These are phyloP conservation scores for Ogataea parapolymorpha DNA, from an alignment of 805 yeast genomes.

Conservation along the genomic window DNA sequence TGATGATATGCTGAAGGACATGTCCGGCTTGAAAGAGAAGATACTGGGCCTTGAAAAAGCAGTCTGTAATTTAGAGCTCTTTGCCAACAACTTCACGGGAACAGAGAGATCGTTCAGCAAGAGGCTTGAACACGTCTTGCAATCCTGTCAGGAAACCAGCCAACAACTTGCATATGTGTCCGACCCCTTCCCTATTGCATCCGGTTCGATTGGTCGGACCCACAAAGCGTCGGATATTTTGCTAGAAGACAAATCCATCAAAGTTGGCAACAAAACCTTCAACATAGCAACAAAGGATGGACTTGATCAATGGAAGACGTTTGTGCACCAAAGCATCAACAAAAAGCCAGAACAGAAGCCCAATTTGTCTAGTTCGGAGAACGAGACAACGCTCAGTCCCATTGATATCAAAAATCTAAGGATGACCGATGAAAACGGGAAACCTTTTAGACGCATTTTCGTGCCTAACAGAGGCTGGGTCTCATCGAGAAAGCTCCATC, in stretches of 20 bases:
- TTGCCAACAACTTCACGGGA: conserved; percentile 11
- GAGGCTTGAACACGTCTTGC: conserved; percentile 6
- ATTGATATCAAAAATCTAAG: conserved; percentile 8
- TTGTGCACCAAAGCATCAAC: conserved; percentile 17
- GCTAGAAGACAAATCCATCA: conserved; percentile 12
- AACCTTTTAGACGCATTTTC: conserved; percentile 41
- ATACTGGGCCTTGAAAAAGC: conserved; percentile 17
- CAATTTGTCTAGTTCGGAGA: not conserved
- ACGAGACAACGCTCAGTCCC: not conserved
- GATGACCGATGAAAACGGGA: conserved; percentile 36
- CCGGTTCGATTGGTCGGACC: not conserved
- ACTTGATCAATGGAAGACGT: conserved; percentile 26
- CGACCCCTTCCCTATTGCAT: conserved; percentile 6
- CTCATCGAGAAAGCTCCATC: conserved; percentile 16
- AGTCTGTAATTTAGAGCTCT: conserved; percentile 16
- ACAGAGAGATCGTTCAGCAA: conserved; percentile 1
- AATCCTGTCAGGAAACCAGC: conserved; percentile 1
- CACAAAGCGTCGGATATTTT: not conserved
- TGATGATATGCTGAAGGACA: conserved; percentile 7
- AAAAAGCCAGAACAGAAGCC: conserved; percentile 5
- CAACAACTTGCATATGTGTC: not conserved
- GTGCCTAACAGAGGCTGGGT: conserved; percentile 54
- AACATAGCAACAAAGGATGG: conserved; percentile 33
- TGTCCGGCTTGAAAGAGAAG: conserved; percentile 16
- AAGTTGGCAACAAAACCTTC: conserved; percentile 23